Base-by-base conservation (phyloP, 2,329 filamentous ascomycete genomes). In the Sclerotinia sclerotiorum region DNA sequence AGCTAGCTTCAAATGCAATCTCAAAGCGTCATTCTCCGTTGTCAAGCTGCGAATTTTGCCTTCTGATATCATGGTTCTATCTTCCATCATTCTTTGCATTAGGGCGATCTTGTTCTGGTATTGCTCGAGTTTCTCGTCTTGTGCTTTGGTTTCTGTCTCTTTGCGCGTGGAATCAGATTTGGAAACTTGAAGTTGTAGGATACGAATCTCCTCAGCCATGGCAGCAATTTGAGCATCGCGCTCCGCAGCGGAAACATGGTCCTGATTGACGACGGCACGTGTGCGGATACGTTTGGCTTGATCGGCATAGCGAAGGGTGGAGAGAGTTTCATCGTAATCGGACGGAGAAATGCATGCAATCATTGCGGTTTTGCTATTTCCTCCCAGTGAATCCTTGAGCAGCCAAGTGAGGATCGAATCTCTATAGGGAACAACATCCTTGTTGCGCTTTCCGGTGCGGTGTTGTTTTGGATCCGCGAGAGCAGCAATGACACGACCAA, bases 351-450 rank as follows among this genome's bases (percentile, higher is more conserved):
- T 97, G 78, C 95, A 98, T 11, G 95, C 95, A 75, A 99, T 97
- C 95, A 99, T 99, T 71, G 95, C 95, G 13, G 95, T 99, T 81
- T 98, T 99, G 77, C 90, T 94, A 84, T 99, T 99, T 67, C 95
- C 95, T 17, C 95, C 95, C 0, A 99, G 84, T 1, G 92, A 96
- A 79, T 99, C 95, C 79, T 98, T 98, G 72, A 99, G 85, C 5
- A 99, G 85, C 94, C 94, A 90, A 0, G 87, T 90, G 64, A 90
- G 80, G 73, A 90, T 89, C 1, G 93, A 97, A 80, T 99, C 95
- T 72, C 95, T 90, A 79, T 97, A 99, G 6, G 95, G 95, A 3
- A 99, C 90, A 8, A 93, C 87, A 39, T 94, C 87, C 72, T 86
- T 86, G 72, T 86, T 87, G 72, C 83, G 82, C 77, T 91, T 91